Percentiles rank a stretch among this genome's conserved stretches.
phyloP scores from a whole-genome alignment of 805 yeast species.

The Saturnispora sekii region DNA sequence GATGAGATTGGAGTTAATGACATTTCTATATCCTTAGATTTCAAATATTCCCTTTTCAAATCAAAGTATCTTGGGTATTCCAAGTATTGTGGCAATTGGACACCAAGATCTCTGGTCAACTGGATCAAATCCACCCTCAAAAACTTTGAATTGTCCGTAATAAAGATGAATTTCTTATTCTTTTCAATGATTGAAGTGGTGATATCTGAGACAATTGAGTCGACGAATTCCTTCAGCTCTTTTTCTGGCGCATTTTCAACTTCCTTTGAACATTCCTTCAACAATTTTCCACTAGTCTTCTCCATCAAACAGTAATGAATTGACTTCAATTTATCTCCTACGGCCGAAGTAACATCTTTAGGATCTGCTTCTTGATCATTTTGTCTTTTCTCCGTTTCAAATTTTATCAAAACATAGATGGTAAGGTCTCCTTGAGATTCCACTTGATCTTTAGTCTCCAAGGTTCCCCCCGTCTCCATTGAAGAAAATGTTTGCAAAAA shows the following conservation, averaged over 20 bases:
- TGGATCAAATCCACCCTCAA: conserved; percentile 69
- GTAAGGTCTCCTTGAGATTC: too few species aligned
- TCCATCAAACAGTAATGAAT: too few species aligned
- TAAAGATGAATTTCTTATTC: conserved; percentile 44
- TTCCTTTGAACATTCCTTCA: not conserved
- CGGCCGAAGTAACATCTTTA: too few species aligned
- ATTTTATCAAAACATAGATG: too few species aligned
- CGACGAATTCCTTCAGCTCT: conserved; percentile 1
- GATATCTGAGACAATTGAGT: not conserved
- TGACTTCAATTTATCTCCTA: too few species aligned
- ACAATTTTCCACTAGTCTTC: not conserved
- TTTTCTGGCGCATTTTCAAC: not conserved
- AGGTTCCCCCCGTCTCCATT: too few species aligned
- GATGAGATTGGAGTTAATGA: conserved; percentile 12
- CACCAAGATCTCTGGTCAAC: conserved; percentile 70
- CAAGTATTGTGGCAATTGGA: conserved; percentile 62
- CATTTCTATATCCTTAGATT: conserved; percentile 42
- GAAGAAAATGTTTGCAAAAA: too few species aligned
- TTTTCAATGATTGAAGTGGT: not conserved
- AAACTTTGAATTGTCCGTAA: conserved; percentile 58
- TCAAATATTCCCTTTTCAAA: conserved; percentile 58
- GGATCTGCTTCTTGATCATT: too few species aligned
- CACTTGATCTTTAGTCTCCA: too few species aligned
- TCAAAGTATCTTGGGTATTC: conserved; percentile 74
- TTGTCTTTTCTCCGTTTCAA: too few species aligned